Conservation (phyloP, 129 eudicot genomes). For the Chrysanthemum makinoi region DNA sequence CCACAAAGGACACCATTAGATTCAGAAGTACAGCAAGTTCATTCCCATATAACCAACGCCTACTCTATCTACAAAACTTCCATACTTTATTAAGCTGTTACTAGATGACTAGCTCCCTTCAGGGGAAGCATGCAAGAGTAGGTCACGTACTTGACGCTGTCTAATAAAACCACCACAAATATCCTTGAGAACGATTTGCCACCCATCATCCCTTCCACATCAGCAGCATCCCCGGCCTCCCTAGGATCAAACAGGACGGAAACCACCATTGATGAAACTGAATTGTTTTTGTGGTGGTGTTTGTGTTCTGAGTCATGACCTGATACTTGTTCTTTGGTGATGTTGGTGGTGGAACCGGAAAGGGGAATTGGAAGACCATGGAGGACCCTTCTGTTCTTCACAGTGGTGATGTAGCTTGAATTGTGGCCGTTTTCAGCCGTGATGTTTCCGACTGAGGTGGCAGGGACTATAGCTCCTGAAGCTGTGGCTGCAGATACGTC, state of each 20-base stretch:
- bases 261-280: slow-evolving; percentile 80
- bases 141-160: slow-evolving; percentile 93
- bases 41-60: not conserved
- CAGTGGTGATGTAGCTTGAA: slow-evolving; percentile 50
- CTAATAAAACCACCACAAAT: slow-evolving; percentile 91
- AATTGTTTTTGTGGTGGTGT: slow-evolving; percentile 39
- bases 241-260: slow-evolving; percentile 91
- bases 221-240: slow-evolving; percentile 70
- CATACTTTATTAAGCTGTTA: slow-evolving; percentile 44
- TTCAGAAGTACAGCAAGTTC: slow-evolving; percentile 12
- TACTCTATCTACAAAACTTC: slow-evolving; percentile 28
- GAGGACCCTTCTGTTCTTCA: slow-evolving; percentile 79
- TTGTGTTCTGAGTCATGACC: slow-evolving; percentile 42
- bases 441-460: slow-evolving; percentile 47
- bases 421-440: slow-evolving; percentile 44
- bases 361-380: slow-evolving; percentile 67
- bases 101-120: slow-evolving; percentile 63
- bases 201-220: slow-evolving; percentile 64
- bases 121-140: slow-evolving; percentile 96
- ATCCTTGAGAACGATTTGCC: slow-evolving; percentile 71
- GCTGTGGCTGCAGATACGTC: slow-evolving; percentile 60
- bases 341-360: slow-evolving; percentile 41
- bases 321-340: slow-evolving; percentile 43
- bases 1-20: slow-evolving; percentile 16
- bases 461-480: slow-evolving; percentile 72